Evolutionary conservation across 306 rosid species (phyloP), one percentile per base, ranked within the genome.

Genomic region (Macrotyloma uniflorum): DNA sequence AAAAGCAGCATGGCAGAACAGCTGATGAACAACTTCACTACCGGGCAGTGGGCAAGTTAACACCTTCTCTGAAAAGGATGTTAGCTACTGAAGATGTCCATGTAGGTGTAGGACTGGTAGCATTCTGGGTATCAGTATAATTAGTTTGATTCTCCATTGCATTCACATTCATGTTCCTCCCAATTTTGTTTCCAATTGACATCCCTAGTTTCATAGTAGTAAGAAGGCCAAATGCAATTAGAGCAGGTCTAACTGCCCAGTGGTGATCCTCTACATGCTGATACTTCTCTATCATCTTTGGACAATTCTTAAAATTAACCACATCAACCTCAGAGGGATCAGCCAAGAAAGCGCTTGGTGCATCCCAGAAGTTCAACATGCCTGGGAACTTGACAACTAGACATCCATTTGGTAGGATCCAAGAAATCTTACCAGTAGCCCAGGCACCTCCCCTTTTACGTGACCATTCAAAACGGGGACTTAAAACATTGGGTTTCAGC

Each of bases 191-290:
- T 47, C 97, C 98, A 42, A 83, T 76, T 6, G 81, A 71, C 15
- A 83, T 57, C 43, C 98, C 98, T 15, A 87, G 77, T 80, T 88
- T 95, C 85, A 89, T 59, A 45, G 93, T 88, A 46, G 98, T 88
- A 24, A 89, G 72, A 33, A 95, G 46, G 26, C 97, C 91, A 14
- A 95, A 71, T 55, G 92, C 93, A 77, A 89, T 83, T 65, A 92
- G 70, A 85, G 86, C 77, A 69, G 98, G 98, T 53, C 96, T 89
- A 43, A 95, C 89, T 12, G 92, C 87, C 98, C 97, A 91, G 58
- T 92, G 98, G 78, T 91, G 89, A 88, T 95, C 93, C 89, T 95
- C 98, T 1, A 95, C 77, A 77, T 95, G 98, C 78, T 92, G 95
- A 87, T 88, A 95, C 85, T 95, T 95, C 66, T 86, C 91, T 63